phyloP scores from a whole-genome alignment of 2,329 filamentous ascomycete genomes.

The Colletotrichum sp. region DNA sequence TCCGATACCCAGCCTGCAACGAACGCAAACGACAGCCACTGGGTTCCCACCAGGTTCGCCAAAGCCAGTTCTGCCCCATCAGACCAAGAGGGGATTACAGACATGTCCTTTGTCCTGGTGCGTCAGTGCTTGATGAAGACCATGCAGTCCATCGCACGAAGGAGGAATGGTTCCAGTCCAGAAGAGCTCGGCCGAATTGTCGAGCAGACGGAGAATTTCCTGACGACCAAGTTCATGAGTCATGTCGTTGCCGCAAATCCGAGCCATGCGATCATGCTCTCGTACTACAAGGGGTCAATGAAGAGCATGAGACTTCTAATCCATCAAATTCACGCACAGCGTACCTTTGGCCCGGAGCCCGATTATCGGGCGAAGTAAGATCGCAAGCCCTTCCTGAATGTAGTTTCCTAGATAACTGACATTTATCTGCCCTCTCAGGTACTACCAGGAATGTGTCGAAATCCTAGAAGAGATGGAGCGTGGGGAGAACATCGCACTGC shows the following conservation, averaged over 20 bases:
- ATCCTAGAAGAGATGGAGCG: conserved; percentile 22
- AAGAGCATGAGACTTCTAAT: conserved; percentile 3
- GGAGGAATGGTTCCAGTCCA: background rate
- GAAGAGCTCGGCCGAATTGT: conserved; percentile 6
- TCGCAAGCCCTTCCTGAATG: background rate
- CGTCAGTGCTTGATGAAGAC: conserved; percentile 6
- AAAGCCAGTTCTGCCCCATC: conserved; percentile 16
- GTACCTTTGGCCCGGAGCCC: background rate
- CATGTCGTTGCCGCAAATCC: background rate
- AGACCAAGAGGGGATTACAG: conserved; percentile 22
- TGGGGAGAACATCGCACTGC: conserved; percentile 14
- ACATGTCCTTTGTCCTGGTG: conserved; percentile 22
- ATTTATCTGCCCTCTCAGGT: background rate
- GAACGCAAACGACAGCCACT: conserved; percentile 23
- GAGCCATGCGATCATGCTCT: background rate
- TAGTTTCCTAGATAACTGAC: too few species aligned
- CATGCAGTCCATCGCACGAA: background rate
- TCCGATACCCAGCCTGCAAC: conserved; percentile 11
- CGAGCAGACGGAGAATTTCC: conserved; percentile 2
- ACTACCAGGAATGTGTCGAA: conserved; percentile 13
- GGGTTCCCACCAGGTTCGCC: conserved; percentile 20
- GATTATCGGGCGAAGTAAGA: conserved; percentile 1
- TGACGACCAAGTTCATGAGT: conserved; percentile 11
- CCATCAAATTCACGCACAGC: background rate
- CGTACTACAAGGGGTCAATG: background rate